Base-by-base conservation (phyloP, 2,329 filamentous ascomycete genomes). In the Talaromyces sp. region DNA sequence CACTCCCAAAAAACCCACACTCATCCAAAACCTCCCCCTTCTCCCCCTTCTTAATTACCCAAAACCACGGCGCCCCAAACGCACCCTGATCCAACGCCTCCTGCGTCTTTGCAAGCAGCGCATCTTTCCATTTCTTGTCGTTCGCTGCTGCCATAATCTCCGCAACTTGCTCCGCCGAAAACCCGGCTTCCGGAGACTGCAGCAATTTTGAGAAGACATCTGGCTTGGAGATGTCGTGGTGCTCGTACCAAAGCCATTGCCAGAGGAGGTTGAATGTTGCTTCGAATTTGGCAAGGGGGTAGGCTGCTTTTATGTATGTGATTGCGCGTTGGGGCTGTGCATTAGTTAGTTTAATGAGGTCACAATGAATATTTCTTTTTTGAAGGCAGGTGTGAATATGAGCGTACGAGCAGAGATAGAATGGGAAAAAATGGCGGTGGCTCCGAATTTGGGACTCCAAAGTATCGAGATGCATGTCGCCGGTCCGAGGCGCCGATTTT, bases 31-130 rank as follows among this genome's bases (percentile, higher is more conserved):
- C 29, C 59, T 80, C 72, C 0, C 87, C 87, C 63, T 81, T 72
- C 1, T 69, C 70, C 27, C 41, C 55, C 31, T 35, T 71, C 66
- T 88, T 85, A 19, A 78, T 81, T 3, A 86, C 89, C 82, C 86
- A 87, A 62, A 90, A 79, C 89, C 90, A 93, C 1, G 90, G 90
- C 55, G 86, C 85, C 0, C 90, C 90, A 73, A 90, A 93, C 0
- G 89, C 90, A 0, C 89, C 90, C 55, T 77, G 78, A 41, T 84
- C 82, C 17, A 90, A 71, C 0, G 84, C 88, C 64, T 81, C 80
- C 62, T 84, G 79, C 19, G 89, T 92, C 50, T 81, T 81, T 5
- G 74, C 77, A 61, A 82, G 81, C 29, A 91, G 74, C n/a, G 70
- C 74, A 60, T 81, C 73, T 69, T 86, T 86, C 66, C 75, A 77